These are phyloP conservation scores for Chimonanthus praecox DNA, from an alignment of 164 flowering plant species.

Conservation along the genomic window DNA sequence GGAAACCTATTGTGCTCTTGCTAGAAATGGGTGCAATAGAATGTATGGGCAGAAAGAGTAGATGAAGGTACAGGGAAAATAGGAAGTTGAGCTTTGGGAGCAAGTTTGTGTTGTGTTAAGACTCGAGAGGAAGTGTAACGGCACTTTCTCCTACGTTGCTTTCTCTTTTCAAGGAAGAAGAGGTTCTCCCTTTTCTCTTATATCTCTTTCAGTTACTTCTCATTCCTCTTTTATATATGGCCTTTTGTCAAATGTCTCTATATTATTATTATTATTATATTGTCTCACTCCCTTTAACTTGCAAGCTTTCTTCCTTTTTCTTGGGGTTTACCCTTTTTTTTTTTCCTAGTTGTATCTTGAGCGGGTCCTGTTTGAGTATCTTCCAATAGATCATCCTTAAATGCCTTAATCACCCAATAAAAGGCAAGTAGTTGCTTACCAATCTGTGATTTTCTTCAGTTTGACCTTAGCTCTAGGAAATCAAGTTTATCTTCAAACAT, in stretches of 20 bases:
- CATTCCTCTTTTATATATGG: background rate
- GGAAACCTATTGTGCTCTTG: too few relatives aligned
- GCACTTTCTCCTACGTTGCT: constrained; percentile 6
- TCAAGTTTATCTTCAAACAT: background rate
- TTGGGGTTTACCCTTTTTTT: constrained; percentile 1
- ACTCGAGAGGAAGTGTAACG: constrained; percentile 25
- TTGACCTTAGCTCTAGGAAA: background rate
- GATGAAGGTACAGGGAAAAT: background rate
- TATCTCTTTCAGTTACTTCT: background rate
- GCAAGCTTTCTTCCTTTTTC: constrained; percentile 2
- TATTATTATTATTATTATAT: background rate
- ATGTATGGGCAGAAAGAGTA: background rate
- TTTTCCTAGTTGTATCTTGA: background rate
- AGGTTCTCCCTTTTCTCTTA: background rate
- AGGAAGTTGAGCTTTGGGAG: constrained; percentile 27
- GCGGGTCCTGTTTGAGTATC: background rate
- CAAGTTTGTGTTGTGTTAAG: constrained; percentile 38
- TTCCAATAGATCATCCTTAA: background rate
- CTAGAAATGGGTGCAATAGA: background rate
- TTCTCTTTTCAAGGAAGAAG: background rate
- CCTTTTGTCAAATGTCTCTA: background rate
- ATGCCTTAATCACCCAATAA: background rate
- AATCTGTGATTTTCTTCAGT: background rate
- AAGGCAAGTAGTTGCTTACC: background rate
- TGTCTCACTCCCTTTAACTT: constrained; percentile 3